Evolutionary conservation across 2,329 filamentous ascomycete genomes (phyloP).

Genomic region (Phoma sp.): DNA sequence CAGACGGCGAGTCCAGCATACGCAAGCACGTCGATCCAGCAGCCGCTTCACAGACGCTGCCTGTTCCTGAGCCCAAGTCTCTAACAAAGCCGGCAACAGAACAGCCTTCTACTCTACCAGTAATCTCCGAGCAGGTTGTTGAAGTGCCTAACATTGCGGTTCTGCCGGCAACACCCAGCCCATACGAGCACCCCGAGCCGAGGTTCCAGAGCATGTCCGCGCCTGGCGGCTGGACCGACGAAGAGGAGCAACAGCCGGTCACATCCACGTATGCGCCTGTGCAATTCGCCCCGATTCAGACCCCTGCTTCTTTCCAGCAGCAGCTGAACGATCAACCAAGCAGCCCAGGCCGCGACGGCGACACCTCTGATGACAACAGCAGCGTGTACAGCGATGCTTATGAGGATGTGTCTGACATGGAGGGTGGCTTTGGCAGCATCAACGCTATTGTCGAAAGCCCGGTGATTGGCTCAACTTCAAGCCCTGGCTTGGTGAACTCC

Average conservation of each 20-base stretch:
- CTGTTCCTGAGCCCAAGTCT: slow-evolving; percentile 37
- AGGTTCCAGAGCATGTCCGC: slow-evolving; percentile 35
- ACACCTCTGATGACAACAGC: slow-evolving; percentile 46
- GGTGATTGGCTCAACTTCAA: slow-evolving; percentile 35
- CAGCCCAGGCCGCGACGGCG: slow-evolving; percentile 22
- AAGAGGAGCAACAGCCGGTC: slow-evolving; percentile 30
- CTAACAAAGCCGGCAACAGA: slow-evolving; percentile 28
- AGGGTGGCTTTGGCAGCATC: slow-evolving; percentile 74
- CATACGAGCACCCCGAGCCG: slow-evolving; percentile 32
- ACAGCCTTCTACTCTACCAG: slow-evolving; percentile 11
- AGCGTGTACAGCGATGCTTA: slow-evolving; percentile 79
- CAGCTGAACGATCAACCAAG: slow-evolving; percentile 8
- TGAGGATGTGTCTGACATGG: slow-evolving; percentile 71
- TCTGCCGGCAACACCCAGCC: slow-evolving; percentile 45
- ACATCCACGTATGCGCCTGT: background rate
- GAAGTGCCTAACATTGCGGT: slow-evolving; percentile 45
- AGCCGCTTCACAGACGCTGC: slow-evolving; percentile 18
- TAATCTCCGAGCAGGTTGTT: slow-evolving; percentile 19
- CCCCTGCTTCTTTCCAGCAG: slow-evolving; percentile 8
- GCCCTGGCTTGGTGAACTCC: slow-evolving; percentile 29
- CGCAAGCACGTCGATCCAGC: slow-evolving; percentile 21
- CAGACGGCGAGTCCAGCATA: slow-evolving; percentile 13
- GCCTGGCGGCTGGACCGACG: slow-evolving; percentile 39
- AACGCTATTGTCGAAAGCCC: slow-evolving; percentile 74
- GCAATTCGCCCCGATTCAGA: slow-evolving; percentile 9